phyloP scores from a whole-genome alignment of 2,329 filamentous ascomycete species.

The Beauveria australis region DNA sequence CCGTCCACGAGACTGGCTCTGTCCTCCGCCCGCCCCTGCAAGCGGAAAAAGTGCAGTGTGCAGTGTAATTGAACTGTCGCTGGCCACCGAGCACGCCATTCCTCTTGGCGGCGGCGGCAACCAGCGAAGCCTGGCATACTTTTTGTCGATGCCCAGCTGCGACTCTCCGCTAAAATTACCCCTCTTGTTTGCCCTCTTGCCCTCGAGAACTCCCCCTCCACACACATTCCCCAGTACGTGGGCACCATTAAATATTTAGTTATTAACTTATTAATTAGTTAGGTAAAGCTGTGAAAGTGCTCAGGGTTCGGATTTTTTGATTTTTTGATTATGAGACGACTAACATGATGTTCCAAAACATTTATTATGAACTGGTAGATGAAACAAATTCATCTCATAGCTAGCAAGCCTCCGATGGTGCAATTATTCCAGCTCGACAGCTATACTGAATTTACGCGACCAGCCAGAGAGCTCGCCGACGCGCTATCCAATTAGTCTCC shows the following conservation, averaged over 20 bases:
- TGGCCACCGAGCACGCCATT: conserved; percentile 5
- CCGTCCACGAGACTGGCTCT: conserved; percentile 2
- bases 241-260: too few relatives aligned
- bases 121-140: neutral
- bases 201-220: neutral
- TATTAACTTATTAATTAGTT: too few relatives aligned
- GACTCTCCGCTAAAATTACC: neutral
- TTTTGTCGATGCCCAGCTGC: neutral
- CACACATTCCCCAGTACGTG: neutral
- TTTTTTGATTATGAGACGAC: too few relatives aligned
- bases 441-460: neutral
- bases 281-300: too few relatives aligned
- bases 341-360: too few relatives aligned
- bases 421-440: neutral
- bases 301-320: too few relatives aligned
- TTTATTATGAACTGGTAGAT: neutral
- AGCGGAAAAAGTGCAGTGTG: neutral
- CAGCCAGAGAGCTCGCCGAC: neutral
- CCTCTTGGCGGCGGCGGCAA: neutral
- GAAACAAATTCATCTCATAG: neutral
- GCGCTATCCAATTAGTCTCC: neutral
- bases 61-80: neutral
- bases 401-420: neutral
- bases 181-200: neutral
- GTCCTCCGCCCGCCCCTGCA: neutral